A percentile compares a stretch with the other conserved stretches of the same genome.
Evolutionary conservation across 768 basidiomycete species (phyloP).

Genomic region (Mycena capillaripes): DNA sequence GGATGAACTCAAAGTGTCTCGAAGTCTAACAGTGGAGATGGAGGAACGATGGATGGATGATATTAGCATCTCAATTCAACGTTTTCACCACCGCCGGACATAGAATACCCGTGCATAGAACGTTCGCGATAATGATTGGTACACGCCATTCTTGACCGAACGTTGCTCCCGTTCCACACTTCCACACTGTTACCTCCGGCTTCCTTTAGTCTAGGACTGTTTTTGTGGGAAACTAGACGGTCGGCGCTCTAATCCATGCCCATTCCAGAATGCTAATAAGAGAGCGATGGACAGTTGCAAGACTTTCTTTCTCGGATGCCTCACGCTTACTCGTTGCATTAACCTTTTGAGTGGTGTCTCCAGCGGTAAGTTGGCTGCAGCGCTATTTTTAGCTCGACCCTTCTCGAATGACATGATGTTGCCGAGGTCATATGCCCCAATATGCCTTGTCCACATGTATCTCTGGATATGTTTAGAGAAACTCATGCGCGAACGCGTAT

Average conservation of each 20-base stretch:
- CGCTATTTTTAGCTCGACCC: constrained; percentile 26
- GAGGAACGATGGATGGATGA: constrained; percentile 63
- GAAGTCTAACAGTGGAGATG: constrained; percentile 60
- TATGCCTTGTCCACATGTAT: not conserved
- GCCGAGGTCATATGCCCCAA: constrained; percentile 2
- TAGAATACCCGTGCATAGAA: constrained; percentile 37
- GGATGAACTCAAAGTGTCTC: constrained; percentile 51
- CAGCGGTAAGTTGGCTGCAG: not conserved
- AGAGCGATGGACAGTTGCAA: not conserved
- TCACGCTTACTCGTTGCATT: too few species aligned
- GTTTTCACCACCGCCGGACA: constrained; percentile 41
- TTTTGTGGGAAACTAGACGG: not conserved
- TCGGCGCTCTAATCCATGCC: not conserved
- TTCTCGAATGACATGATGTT: not conserved
- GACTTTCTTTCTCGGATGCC: too few species aligned
- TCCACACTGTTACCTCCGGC: not conserved
- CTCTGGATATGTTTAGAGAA: not conserved
- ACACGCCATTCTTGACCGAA: not conserved
- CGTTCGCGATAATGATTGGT: constrained; percentile 48
- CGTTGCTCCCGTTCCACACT: constrained; percentile 14
- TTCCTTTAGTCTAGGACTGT: not conserved
- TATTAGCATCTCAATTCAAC: constrained; percentile 60
- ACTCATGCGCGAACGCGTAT: not conserved
- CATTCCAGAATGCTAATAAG: not conserved
- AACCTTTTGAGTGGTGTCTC: not conserved